Evolutionary conservation across 805 yeast species (phyloP).

Genomic region (Ogataea pignaliae): DNA sequence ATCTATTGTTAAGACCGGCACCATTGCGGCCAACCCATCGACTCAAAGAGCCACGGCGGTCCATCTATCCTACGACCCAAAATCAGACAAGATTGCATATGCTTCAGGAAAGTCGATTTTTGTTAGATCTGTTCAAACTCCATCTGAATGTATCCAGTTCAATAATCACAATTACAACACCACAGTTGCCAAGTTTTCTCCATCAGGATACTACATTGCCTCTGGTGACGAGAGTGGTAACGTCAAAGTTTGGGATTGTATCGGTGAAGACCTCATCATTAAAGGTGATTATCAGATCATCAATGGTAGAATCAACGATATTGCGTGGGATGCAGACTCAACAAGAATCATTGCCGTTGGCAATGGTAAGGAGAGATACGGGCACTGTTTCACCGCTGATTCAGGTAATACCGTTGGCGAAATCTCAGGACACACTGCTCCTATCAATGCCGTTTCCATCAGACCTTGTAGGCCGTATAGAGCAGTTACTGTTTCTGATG

Average conservation of each 20-base stretch:
- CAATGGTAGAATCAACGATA: conserved; percentile 73
- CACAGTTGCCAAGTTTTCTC: conserved; percentile 82
- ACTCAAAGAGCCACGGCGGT: conserved; percentile 69
- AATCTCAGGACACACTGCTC: conserved; percentile 84
- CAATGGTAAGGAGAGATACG: conserved; percentile 85
- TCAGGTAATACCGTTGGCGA: conserved; percentile 97
- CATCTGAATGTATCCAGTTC: conserved; percentile 57
- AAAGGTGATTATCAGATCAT: conserved; percentile 77
- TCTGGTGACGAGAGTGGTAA: conserved; percentile 91
- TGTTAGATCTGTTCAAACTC: conserved; percentile 59
- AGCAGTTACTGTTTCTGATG: conserved; percentile 91
- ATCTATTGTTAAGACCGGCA: conserved; percentile 20
- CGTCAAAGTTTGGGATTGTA: conserved; percentile 83
- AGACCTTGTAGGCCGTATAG: conserved; percentile 86
- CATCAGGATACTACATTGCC: conserved; percentile 86
- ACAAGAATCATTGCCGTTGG: conserved; percentile 90
- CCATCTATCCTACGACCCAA: conserved; percentile 70
- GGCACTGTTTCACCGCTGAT: conserved; percentile 90
- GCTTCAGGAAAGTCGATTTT: conserved; percentile 77
- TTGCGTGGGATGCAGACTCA: conserved; percentile 91
- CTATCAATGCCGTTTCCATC: conserved; percentile 78
- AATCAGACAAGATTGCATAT: conserved; percentile 70
- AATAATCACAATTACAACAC: conserved; percentile 65
- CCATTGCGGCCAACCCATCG: conserved; percentile 74
- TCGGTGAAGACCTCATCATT: conserved; percentile 48